Base-by-base conservation (phyloP, 2,329 filamentous ascomycete species). In the Fusarium buxicola region DNA sequence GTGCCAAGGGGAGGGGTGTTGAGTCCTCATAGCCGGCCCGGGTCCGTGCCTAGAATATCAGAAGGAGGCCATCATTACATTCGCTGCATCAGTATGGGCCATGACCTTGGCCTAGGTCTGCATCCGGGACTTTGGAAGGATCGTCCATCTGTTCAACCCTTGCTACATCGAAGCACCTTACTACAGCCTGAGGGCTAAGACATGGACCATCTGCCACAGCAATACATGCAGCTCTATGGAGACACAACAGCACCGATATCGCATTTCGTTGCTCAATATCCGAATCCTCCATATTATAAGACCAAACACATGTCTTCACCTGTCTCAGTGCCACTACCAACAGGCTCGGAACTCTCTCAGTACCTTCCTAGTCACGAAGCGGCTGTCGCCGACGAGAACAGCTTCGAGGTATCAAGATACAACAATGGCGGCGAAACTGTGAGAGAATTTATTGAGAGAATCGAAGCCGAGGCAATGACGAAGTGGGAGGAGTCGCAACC, bases 391-490 rank as follows among this genome's bases (percentile, higher is more conserved):
- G 13, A 35, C 13, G 25, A 30, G 15, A 11, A 36, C 16, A 28
- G 16, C 2, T n/a, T 34, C 16, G 12, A 12, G 13, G 13, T 15
- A 7, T 16, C 18, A 27, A 9, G 15, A 21, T 30, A 9, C 9
- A 25, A 49, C 13, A 31, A 44, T n/a, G n/a, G 24, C 3, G 49
- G 51, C 4, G 72, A 74, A 55, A 66, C 53, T 10, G 41, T 72
- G 11, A 45, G 49, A 4, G 66, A 72, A 7, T 74, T 66, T 31
- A 71, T 75, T 31, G 44, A 64, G 8, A 66, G 69, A 58, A 68
- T 73, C 27, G 72, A 75, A 40, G 46, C 25, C 1, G 71, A 75
- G 46, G 48, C 52, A 16, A 41, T 53, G 39, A 39, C 46, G 13
- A 49, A 31, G n/a, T 57, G 52, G 50, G 27, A 58, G 12, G 47